Percentiles rank a stretch among this genome's conserved stretches.
Conservation (phyloP, 768 basidiomycete species). For the Austroboletus festivus region DNA sequence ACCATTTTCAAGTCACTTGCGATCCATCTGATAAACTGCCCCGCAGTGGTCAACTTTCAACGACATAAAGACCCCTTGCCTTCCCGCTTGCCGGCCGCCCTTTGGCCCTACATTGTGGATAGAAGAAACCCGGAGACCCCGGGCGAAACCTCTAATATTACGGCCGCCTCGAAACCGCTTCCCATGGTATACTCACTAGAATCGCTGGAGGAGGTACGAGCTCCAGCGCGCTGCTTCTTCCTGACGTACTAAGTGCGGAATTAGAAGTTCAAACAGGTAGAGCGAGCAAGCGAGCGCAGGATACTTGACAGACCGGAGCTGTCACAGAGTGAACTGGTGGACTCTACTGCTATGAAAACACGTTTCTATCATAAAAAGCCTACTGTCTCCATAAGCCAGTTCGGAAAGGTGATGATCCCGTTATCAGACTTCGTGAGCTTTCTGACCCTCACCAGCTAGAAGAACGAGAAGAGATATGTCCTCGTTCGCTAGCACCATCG, state of each 20-base stretch:
- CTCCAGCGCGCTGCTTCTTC: not conserved
- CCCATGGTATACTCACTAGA: conserved; percentile 25
- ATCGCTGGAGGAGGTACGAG: conserved; percentile 29
- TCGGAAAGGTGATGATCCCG: conserved; percentile 49
- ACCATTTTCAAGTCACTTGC: not conserved
- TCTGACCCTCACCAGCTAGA: conserved; percentile 17
- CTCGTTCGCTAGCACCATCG: conserved; percentile 24
- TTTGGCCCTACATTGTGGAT: no score
- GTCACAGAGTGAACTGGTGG: conserved; percentile 11
- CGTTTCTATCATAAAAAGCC: conserved; percentile 41
- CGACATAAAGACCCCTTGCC: no score
- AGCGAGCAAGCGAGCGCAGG: conserved; percentile 52
- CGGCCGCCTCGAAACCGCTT: not conserved
- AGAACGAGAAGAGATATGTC: conserved; percentile 22
- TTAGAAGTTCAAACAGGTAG: conserved; percentile 58
- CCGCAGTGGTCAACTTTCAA: not conserved
- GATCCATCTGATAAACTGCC: no score
- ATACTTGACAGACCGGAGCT: conserved; percentile 36
- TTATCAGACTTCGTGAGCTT: not conserved
- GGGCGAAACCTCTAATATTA: not conserved
- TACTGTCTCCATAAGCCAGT: conserved; percentile 57
- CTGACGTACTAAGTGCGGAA: not conserved
- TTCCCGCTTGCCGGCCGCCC: no score
- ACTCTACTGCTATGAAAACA: conserved; percentile 14
- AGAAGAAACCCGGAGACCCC: no score